Evolutionary conservation across 495 filamentous ascomycete species (phyloP).

Genomic region (Tuber microsphaerosporum): DNA sequence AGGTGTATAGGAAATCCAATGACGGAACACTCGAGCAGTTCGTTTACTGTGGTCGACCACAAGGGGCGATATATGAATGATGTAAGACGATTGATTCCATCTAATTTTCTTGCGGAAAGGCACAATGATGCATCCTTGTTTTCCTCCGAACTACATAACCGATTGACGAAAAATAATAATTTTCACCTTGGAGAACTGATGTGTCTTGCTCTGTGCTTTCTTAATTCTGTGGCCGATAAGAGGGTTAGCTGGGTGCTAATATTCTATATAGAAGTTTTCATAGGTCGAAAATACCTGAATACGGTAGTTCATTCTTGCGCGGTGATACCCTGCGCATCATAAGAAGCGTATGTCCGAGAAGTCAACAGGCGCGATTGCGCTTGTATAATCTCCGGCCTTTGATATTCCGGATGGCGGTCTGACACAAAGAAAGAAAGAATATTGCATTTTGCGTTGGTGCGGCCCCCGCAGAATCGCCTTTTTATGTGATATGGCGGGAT

Average conservation of each 20-base stretch:
- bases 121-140: neutral
- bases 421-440: neutral
- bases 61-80: neutral
- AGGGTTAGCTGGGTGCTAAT: neutral
- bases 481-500: neutral
- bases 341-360: neutral
- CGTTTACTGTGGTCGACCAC: neutral
- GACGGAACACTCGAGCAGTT: neutral
- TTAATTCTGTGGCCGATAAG: neutral
- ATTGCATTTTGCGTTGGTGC: neutral
- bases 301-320: neutral
- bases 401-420: neutral
- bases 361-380: neutral
- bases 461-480: neutral
- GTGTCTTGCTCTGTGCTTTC: neutral
- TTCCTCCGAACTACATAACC: neutral
- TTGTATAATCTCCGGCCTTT: neutral
- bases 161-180: conserved; percentile 13
- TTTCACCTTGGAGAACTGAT: conserved; percentile 26
- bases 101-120: neutral
- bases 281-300: neutral
- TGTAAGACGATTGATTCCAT: neutral
- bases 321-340: neutral
- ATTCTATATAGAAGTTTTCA: no score
- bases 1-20: neutral